Conservation (phyloP, 352 stramenopile species). For the Phytophthora ramorum region DNA sequence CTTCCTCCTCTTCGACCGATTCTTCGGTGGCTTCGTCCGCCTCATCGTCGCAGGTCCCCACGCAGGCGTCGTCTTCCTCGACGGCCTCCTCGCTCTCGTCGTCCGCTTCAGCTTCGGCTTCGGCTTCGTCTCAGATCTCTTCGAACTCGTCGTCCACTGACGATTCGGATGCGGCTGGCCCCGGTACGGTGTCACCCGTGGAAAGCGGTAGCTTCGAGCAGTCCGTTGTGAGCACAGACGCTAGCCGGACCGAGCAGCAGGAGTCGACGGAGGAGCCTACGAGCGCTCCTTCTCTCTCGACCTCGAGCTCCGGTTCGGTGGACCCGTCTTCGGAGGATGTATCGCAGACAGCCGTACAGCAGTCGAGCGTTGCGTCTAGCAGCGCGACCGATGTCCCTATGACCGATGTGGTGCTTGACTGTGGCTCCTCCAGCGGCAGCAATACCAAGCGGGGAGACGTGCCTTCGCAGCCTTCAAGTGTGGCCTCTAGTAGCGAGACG, state of each 20-base stretch:
- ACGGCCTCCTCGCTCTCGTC: not conserved
- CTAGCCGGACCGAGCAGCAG: not conserved
- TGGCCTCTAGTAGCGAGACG: too few relatives aligned
- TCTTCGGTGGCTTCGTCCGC: conserved; percentile 9
- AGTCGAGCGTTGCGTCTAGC: conserved; percentile 27
- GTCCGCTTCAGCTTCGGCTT: conserved; percentile 1
- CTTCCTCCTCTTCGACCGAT: conserved; percentile 15
- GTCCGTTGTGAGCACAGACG: conserved; percentile 19
- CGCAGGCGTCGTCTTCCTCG: conserved; percentile 13
- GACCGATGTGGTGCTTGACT: conserved; percentile 3
- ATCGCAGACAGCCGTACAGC: conserved; percentile 21
- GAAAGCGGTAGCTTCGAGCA: conserved; percentile 23
- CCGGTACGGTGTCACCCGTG: conserved; percentile 25
- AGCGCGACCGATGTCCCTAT: conserved; percentile 3
- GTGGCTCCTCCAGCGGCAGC: too few relatives aligned
- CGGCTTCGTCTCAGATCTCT: conserved; percentile 8
- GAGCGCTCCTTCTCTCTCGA: conserved; percentile 5
- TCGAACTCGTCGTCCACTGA: conserved; percentile 26
- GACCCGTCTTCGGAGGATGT: conserved; percentile 10
- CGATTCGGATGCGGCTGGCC: conserved; percentile 11
- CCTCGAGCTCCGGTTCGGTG: conserved; percentile 11
- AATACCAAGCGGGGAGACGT: too few relatives aligned
- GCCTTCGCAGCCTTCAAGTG: too few relatives aligned
- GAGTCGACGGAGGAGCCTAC: conserved; percentile 7
- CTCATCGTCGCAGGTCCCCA: conserved; percentile 9